These are phyloP conservation scores for Zygoascus hellenicus DNA, from an alignment of 1,139 yeast genomes.

Conservation along the genomic window DNA sequence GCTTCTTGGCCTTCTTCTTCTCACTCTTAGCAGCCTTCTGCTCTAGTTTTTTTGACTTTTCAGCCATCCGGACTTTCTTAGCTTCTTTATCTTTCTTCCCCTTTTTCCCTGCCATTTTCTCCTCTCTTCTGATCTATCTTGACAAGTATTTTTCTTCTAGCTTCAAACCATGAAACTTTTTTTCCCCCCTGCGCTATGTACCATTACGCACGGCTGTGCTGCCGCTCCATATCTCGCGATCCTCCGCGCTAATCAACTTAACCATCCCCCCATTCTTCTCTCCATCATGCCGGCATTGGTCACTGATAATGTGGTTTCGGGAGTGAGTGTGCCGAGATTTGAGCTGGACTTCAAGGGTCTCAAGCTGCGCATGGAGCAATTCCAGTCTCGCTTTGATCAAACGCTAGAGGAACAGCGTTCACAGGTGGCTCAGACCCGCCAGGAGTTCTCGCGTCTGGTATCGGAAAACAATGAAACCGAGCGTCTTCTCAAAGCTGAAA, in stretches of 20 bases:
- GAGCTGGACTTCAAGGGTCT: conserved; percentile 24
- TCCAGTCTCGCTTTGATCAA: conserved; percentile 25
- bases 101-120: conserved; percentile 74
- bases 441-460: conserved; percentile 20
- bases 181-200: no score
- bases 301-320: conserved; percentile 1
- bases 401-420: conserved; percentile 22
- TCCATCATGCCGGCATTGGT: background rate
- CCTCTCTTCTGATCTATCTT: background rate
- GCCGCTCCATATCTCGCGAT: background rate
- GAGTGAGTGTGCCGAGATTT: conserved; percentile 20
- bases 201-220: background rate
- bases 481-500: conserved; percentile 21
- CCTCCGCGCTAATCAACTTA: background rate
- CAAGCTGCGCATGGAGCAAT: conserved; percentile 24
- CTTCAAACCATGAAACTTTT: no score
- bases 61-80: conserved; percentile 83
- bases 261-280: background rate
- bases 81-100: conserved; percentile 87
- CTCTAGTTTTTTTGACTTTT: conserved; percentile 70
- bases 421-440: conserved; percentile 23
- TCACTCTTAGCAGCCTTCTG: conserved; percentile 67
- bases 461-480: conserved; percentile 24
- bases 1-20: conserved; percentile 70
- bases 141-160: no score